Base-by-base conservation (phyloP, 2,329 filamentous ascomycete genomes). In the Myriangium duriaei region DNA sequence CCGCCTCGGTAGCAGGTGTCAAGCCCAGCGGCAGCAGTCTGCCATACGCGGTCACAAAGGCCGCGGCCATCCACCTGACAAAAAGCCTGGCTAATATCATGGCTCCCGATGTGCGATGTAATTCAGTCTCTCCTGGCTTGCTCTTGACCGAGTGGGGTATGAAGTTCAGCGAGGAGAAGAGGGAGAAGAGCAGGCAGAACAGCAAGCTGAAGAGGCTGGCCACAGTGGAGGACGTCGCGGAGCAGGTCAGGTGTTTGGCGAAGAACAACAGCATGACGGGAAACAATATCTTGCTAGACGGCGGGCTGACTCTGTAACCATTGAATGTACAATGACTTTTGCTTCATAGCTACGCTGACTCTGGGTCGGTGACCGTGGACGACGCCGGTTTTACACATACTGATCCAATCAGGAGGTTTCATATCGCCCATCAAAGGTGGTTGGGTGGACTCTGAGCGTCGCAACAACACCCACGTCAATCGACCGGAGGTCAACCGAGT, bases 1-100 rank as follows among this genome's bases (percentile, higher is more conserved):
- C 76, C 0, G 74, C 77, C 0, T 75, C 69, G 31, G 49, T 80
- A 15, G 77, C 78, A 0, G 78, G 76, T 1, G 69, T 81, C 2
- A 74, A 68, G 48, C 68, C 72, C 0, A 72, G 67, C 42, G 78
- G 78, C 1, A 79, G 74, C 44, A 70, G 69, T 2, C 52, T 79
- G 39, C 50, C 57, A 2, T 60, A 60, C 39, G 43, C 56, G 3
- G 56, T 60, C 11, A 58, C 55, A 5, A 59, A 60, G 34, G 52
- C 56, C 17, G 57, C 57, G 11, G 49, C 52, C 5, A 57, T 76
- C 26, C 73, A 77, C 49, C 61, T 78, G 3, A 61, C 65, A 11
- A 74, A 71, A 46, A 63, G 61, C 6, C 57, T 76, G 19, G 72
- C 72, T 1, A 50, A 61, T 4, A 68, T 71, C 41, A 65, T 66